These are phyloP conservation scores for Umbelopsis sp. DNA, from an alignment of 192 early-diverging fungal genomes.

Conservation along the genomic window DNA sequence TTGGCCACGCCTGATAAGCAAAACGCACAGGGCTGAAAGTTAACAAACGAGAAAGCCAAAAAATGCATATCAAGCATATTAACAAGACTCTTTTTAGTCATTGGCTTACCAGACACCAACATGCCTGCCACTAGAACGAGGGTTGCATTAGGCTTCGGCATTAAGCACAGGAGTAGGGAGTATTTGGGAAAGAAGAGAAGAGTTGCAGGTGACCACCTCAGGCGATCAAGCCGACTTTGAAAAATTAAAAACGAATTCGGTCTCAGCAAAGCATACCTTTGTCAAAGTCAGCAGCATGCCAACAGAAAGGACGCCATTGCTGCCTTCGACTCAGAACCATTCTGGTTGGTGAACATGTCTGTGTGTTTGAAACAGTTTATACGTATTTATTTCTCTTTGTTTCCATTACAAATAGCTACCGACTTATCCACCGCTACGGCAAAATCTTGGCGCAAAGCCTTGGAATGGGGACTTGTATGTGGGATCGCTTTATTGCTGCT, in stretches of 20 bases:
- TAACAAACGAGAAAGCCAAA: not conserved
- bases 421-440: not conserved
- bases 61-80: not conserved
- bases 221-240: not conserved
- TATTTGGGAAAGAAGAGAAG: not conserved
- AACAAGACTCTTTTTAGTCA: not conserved
- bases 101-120: slow-evolving; percentile 27
- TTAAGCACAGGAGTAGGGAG: not conserved
- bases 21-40: not conserved
- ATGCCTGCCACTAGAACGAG: slow-evolving; percentile 31
- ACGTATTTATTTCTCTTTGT: not conserved
- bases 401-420: not conserved
- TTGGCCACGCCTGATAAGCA: slow-evolving; percentile 56
- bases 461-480: slow-evolving; percentile 20
- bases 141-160: slow-evolving; percentile 23
- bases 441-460: not conserved
- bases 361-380: no score
- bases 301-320: slow-evolving; percentile 1
- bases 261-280: not conserved
- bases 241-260: not conserved
- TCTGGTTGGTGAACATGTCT: not conserved
- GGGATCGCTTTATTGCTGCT: not conserved
- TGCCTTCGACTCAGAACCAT: not conserved
- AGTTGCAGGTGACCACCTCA: slow-evolving; percentile 13
- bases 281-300: not conserved